These are phyloP conservation scores for Achaetomiella virescens DNA, from an alignment of 495 filamentous ascomycete genomes.

Conservation along the genomic window DNA sequence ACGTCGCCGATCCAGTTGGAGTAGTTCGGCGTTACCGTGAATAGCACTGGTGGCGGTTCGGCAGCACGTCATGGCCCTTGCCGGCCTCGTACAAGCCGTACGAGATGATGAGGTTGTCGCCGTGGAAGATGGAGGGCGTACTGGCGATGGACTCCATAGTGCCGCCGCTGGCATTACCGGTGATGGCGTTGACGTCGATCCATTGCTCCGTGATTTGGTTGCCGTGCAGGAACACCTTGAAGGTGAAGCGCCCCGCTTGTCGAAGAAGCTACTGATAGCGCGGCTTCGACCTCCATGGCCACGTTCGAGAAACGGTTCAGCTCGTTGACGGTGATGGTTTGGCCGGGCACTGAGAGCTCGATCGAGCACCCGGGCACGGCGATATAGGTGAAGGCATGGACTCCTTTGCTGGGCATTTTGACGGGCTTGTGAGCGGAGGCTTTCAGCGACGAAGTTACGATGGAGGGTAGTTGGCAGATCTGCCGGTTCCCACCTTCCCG, in stretches of 20 bases:
- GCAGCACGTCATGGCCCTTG: conserved; percentile 33
- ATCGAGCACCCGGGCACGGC: conserved; percentile 37
- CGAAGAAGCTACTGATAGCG: conserved; percentile 38
- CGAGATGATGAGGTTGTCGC: conserved; percentile 27
- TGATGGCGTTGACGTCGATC: conserved; percentile 44
- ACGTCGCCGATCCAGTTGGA: conserved; percentile 42
- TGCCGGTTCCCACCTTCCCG: background rate
- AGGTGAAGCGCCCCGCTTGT: conserved; percentile 44
- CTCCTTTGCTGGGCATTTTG: conserved; percentile 49
- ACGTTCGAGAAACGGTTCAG: conserved; percentile 33
- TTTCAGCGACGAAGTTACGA: background rate
- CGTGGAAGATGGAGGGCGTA: conserved; percentile 35
- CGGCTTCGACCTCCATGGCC: conserved; percentile 43
- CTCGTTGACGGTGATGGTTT: conserved; percentile 27
- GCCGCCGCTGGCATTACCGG: conserved; percentile 41
- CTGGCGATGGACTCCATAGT: conserved; percentile 43
- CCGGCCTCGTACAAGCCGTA: conserved; percentile 52
- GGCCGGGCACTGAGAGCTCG: conserved; percentile 41
- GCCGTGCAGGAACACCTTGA: conserved; percentile 38
- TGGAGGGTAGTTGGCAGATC: background rate
- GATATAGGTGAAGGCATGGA: conserved; percentile 44
- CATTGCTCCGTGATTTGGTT: conserved; percentile 33
- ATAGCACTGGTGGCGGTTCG: conserved; percentile 47
- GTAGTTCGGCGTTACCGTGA: conserved; percentile 42
- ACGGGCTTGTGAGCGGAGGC: background rate